These are phyloP conservation scores for Trapa incisa DNA, from an alignment of 345 rosid species.

Conservation along the genomic window DNA sequence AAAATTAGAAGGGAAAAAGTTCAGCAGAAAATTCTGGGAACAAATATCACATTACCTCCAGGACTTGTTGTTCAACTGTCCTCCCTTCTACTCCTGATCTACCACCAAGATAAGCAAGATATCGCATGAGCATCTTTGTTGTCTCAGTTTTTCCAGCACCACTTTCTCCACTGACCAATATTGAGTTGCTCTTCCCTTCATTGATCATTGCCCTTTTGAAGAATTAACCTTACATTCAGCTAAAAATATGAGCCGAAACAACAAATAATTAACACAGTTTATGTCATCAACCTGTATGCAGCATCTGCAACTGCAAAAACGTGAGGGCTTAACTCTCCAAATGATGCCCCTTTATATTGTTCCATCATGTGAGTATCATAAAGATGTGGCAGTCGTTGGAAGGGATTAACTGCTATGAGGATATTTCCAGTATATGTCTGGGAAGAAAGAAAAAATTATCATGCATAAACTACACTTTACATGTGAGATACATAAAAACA, in stretches of 20 bases:
- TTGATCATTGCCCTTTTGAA: constrained; percentile 82
- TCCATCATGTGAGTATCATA: constrained; percentile 99
- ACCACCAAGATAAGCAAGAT: constrained; percentile 97
- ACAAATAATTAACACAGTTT: constrained; percentile 4
- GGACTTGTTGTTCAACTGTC: constrained; percentile 98
- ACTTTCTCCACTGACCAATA: constrained; percentile 99
- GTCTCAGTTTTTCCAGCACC: constrained; percentile 99
- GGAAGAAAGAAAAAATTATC: constrained; percentile 8
- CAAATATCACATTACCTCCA: constrained; percentile 56
- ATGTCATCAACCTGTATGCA: constrained; percentile 65
- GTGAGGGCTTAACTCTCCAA: constrained; percentile 98
- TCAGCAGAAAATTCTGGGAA: constrained; percentile 2
- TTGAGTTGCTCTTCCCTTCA: constrained; percentile 97
- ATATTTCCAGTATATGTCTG: constrained; percentile 99
- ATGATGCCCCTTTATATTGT: constrained; percentile 93
- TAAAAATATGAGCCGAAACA: constrained; percentile 6
- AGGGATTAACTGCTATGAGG: constrained; percentile 94
- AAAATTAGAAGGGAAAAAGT: background rate
- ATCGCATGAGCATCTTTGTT: constrained; percentile 98
- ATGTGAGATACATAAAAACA: background rate
- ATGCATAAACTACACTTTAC: background rate
- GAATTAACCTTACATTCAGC: constrained; percentile 19
- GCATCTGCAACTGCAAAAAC: constrained; percentile 99
- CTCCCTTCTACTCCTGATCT: constrained; percentile 98
- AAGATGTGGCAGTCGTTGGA: constrained; percentile 94